A percentile compares a stretch with the other conserved stretches of the same genome.
These are phyloP conservation scores for Corchorus capsularis DNA, from an alignment of 345 rosid species.

Conservation along the genomic window DNA sequence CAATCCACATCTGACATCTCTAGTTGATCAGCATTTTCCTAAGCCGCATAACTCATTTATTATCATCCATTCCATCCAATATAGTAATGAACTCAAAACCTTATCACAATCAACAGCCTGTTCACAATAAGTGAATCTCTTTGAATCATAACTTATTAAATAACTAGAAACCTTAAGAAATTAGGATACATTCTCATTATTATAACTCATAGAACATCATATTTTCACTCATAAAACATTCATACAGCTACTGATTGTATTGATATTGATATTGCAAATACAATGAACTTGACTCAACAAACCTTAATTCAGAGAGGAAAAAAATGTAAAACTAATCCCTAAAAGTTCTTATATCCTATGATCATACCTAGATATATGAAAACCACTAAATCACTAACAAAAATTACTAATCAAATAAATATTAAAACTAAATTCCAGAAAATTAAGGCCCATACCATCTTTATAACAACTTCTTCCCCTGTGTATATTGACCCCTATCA, in stretches of 20 bases:
- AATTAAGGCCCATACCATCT: conserved; percentile 20
- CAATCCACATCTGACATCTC: background rate
- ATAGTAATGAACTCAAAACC: background rate
- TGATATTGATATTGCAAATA: background rate
- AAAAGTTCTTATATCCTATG: conserved; percentile 2
- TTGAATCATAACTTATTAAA: background rate
- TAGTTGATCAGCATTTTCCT: background rate
- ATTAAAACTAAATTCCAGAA: background rate
- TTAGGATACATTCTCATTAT: background rate
- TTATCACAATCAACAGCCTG: background rate
- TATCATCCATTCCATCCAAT: conserved; percentile 8
- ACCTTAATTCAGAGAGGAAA: background rate
- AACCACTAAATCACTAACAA: background rate
- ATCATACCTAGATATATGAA: background rate
- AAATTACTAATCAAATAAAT: background rate
- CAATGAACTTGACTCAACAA: background rate
- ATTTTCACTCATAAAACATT: background rate
- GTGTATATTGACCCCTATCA: conserved; percentile 22
- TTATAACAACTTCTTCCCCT: conserved; percentile 31
- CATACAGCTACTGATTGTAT: background rate
- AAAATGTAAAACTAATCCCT: conserved; percentile 10
- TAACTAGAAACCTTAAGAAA: background rate
- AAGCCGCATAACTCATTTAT: background rate
- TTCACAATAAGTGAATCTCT: background rate
- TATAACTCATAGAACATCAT: background rate